A percentile compares a stretch with the other conserved stretches of the same genome.
phyloP scores from a whole-genome alignment of 1,139 yeast genomes.

The Protomyces lactucae-debilis region DNA sequence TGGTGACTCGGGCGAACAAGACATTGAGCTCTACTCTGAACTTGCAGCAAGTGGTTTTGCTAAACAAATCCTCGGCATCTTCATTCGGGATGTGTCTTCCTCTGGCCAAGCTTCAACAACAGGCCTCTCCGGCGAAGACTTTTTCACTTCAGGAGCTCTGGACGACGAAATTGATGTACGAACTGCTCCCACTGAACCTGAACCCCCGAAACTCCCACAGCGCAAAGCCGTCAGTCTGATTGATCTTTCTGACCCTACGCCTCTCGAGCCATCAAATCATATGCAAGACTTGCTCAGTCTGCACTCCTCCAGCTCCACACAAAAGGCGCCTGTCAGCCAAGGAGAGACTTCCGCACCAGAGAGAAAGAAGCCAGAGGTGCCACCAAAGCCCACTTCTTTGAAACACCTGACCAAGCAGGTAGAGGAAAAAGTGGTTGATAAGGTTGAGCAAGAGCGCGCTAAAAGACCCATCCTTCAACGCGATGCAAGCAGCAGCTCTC shows the following conservation, averaged over 20 bases:
- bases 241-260: background rate
- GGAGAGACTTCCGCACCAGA: background rate
- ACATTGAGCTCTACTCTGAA: slow-evolving; percentile 82
- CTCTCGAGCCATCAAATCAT: background rate
- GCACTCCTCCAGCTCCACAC: background rate
- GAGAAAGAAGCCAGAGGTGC: background rate
- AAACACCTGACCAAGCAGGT: background rate
- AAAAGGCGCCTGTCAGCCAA: background rate
- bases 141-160: slow-evolving; percentile 13
- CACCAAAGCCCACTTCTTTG: slow-evolving; percentile 16
- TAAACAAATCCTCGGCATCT: slow-evolving; percentile 62
- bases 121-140: slow-evolving; percentile 22
- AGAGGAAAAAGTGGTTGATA: background rate
- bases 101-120: slow-evolving; percentile 10
- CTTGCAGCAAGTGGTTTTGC: slow-evolving; percentile 57
- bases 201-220: slow-evolving; percentile 6
- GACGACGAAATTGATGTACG: slow-evolving; percentile 15
- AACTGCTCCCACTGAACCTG: background rate
- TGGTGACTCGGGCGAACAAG: slow-evolving; percentile 96
- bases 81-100: slow-evolving; percentile 67
- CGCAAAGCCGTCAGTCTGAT: background rate
- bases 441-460: background rate
- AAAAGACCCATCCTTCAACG: background rate
- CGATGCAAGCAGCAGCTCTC: background rate
- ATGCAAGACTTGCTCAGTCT: background rate